phyloP scores from a whole-genome alignment of 345 rosid species.

The Lumnitzera racemosa region DNA sequence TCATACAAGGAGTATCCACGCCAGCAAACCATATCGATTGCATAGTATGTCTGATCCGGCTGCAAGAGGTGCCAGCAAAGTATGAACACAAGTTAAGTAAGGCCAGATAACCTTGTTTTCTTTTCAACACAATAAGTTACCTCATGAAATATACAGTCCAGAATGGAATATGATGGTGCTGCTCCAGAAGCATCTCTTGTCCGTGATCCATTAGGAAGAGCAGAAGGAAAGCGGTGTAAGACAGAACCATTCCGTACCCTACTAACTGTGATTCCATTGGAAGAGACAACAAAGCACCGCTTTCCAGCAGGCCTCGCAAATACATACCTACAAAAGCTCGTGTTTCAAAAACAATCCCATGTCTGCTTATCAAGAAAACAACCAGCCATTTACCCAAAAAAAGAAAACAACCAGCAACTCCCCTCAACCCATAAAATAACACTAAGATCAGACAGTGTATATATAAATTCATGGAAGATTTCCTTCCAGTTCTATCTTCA shows the following conservation, averaged over 20 bases:
- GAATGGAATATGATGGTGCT: slow-evolving; percentile 65
- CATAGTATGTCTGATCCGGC: slow-evolving; percentile 87
- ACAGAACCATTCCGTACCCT: slow-evolving; percentile 64
- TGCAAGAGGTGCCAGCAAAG: slow-evolving; percentile 16
- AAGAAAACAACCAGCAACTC: background rate
- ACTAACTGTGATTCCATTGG: slow-evolving; percentile 73
- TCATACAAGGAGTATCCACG: slow-evolving; percentile 82
- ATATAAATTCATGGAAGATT: background rate
- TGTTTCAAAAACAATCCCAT: background rate
- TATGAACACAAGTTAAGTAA: slow-evolving; percentile 3
- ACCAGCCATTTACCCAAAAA: background rate
- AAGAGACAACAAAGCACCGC: slow-evolving; percentile 81
- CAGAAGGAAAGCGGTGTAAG: slow-evolving; percentile 80
- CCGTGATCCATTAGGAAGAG: slow-evolving; percentile 74
- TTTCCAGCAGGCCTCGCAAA: slow-evolving; percentile 85
- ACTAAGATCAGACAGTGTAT: background rate
- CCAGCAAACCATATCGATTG: slow-evolving; percentile 94
- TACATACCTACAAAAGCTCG: slow-evolving; percentile 47
- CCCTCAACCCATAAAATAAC: background rate
- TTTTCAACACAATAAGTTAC: slow-evolving; percentile 19
- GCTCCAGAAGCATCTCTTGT: slow-evolving; percentile 57
- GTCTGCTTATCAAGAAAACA: too few relatives aligned
- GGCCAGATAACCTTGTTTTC: background rate
- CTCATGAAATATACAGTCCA: slow-evolving; percentile 96
- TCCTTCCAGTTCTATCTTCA: too few relatives aligned